Percentiles rank a stretch among this genome's conserved stretches.
Conservation (phyloP, 1,139 yeast genomes). For the Wickerhamomyces sp. region DNA sequence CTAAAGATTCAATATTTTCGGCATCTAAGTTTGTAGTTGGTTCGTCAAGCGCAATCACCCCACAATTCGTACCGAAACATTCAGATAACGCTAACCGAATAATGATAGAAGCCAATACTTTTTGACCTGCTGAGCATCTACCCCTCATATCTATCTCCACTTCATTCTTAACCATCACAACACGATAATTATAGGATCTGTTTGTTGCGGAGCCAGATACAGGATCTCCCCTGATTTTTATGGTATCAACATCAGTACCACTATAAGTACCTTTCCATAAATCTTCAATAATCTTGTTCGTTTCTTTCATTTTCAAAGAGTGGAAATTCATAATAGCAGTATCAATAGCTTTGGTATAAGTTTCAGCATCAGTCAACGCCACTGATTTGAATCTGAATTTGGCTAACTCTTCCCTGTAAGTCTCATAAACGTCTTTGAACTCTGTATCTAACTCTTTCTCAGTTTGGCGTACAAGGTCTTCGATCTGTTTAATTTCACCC, state of each 20-base stretch:
- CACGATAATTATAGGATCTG: constrained; percentile 84
- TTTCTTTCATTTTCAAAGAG: constrained; percentile 86
- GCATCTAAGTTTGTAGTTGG: constrained; percentile 95
- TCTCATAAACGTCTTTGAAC: constrained; percentile 59
- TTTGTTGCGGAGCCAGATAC: constrained; percentile 51
- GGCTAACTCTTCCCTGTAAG: constrained; percentile 69
- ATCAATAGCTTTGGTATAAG: constrained; percentile 83
- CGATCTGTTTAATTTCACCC: constrained; percentile 84
- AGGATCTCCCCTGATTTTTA: constrained; percentile 78
- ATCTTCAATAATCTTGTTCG: constrained; percentile 82
- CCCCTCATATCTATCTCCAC: constrained; percentile 97
- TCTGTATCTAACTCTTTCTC: constrained; percentile 63
- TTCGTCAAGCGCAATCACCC: constrained; percentile 93
- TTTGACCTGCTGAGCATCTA: constrained; percentile 97
- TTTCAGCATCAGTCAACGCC: constrained; percentile 80
- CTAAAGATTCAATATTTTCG: constrained; percentile 85
- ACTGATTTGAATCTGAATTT: constrained; percentile 71
- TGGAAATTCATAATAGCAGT: constrained; percentile 94
- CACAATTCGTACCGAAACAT: constrained; percentile 93
- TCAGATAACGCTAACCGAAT: constrained; percentile 92
- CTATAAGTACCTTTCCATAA: constrained; percentile 92
- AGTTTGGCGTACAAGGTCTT: constrained; percentile 60
- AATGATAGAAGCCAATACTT: constrained; percentile 87
- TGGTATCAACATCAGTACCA: constrained; percentile 93
- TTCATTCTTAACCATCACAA: constrained; percentile 91